Base-by-base conservation (phyloP, 441 rosid species). In the Pelargonium fulgidum region DNA sequence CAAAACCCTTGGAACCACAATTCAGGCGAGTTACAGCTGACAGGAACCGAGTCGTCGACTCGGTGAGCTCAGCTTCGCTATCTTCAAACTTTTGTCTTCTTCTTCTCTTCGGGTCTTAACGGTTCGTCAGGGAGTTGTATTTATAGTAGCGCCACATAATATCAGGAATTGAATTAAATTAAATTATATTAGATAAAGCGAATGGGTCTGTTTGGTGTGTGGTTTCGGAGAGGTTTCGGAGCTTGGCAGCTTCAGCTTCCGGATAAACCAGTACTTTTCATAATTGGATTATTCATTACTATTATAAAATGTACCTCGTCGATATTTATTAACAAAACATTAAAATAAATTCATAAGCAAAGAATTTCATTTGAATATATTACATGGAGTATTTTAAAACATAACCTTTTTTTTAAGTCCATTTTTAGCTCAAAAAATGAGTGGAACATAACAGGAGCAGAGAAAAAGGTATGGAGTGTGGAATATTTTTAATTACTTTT, bases 111-210 rank as follows among this genome's bases (percentile, higher is more conserved):
- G 22, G 59, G 59, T 52, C 59, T 52, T 16, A 52, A 14, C 59
- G 59, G 20, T 52, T 5, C 59, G 20, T 16, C 61, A 22, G 61
- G 12, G 61, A 4, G 22, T 3, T 54, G 20, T 7, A 54, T 54
- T 54, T 54, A 54, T 54, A 54, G 61, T 54, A 1, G 10, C 61
- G 61, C 61, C 61, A 54, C 61, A 22, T 52, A 52, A 52, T 20
- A 16, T 0, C 24, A 5, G 24, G 61, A 54, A 16, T 54, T 54
- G 16, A 54, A 16, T 16, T 1, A 54, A 54, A 42, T 42, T 42
- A 42, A 42, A 42, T 42, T 7, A 10, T 16, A 52, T 14, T 20
- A 20, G 61, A 17, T 9, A 52, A 52, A 52, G 7, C 20, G 1
- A 5, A 52, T n/a, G 61, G 61, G 61, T 3, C 11, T 54, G 61